These are phyloP conservation scores for Trichoderma erinaceum DNA, from an alignment of 495 filamentous ascomycete species.

Conservation along the genomic window DNA sequence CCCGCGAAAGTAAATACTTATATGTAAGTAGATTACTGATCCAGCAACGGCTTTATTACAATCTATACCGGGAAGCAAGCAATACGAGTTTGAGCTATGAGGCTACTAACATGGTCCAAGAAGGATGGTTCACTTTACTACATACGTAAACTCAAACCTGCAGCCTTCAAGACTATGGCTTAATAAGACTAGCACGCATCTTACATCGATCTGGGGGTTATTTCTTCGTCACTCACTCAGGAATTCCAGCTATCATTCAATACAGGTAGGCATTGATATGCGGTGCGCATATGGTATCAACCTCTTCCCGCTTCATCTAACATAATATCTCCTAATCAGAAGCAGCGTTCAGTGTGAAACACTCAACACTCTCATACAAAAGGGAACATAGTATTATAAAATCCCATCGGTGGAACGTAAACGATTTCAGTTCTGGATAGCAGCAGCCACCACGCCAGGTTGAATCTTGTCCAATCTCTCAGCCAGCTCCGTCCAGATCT, in stretches of 20 bases:
- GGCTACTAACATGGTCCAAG: too few species aligned
- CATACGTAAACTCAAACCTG: not conserved
- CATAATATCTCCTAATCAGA: not conserved
- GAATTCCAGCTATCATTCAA: too few species aligned
- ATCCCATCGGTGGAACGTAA: not conserved
- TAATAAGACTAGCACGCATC: not conserved
- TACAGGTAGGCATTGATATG: too few species aligned
- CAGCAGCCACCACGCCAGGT: conserved; percentile 1
- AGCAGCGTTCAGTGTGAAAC: not conserved
- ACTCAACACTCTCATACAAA: too few species aligned
- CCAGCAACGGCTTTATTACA: too few species aligned
- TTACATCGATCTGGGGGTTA: not conserved
- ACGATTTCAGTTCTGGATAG: not conserved
- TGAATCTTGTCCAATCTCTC: conserved; percentile 12
- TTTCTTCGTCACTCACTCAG: not conserved
- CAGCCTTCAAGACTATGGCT: not conserved
- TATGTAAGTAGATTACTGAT: too few species aligned
- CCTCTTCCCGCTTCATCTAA: not conserved
- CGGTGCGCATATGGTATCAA: not conserved
- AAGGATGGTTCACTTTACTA: too few species aligned
- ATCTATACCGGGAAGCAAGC: too few species aligned
- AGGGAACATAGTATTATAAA: not conserved
- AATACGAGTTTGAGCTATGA: too few species aligned
- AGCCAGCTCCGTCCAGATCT: conserved; percentile 15
- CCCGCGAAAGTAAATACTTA: too few species aligned